Conservation (phyloP, 257 asterid species). For the Rauvolfia tetraphylla region DNA sequence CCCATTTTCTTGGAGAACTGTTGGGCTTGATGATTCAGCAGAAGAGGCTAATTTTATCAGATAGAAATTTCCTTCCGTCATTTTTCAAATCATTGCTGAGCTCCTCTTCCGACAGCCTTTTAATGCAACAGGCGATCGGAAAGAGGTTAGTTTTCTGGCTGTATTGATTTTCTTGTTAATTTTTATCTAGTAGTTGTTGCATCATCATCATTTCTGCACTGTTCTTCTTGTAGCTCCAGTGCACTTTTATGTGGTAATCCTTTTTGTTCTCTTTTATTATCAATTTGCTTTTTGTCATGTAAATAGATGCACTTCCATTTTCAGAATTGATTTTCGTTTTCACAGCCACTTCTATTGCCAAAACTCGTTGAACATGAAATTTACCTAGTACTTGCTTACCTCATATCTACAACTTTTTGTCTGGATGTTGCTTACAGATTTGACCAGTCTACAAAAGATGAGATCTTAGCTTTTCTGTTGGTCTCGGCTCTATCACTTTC, state of each 20-base stretch:
- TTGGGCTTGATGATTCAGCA: constrained; percentile 57
- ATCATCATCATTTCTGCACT: neutral
- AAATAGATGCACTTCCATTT: neutral
- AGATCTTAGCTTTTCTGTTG: constrained; percentile 54
- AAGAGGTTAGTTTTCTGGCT: constrained; percentile 40
- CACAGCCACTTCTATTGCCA: too few species aligned
- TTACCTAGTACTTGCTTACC: neutral
- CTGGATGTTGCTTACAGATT: constrained; percentile 45
- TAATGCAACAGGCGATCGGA: constrained; percentile 53
- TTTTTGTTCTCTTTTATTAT: neutral
- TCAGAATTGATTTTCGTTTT: too few species aligned
- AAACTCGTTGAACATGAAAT: neutral
- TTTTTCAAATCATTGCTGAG: constrained; percentile 62
- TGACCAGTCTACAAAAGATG: constrained; percentile 54
- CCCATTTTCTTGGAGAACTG: constrained; percentile 68
- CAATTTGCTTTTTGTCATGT: neutral
- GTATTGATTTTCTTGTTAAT: constrained; percentile 1
- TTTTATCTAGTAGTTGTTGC: neutral
- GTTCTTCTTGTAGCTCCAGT: neutral
- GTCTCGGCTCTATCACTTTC: constrained; percentile 53
- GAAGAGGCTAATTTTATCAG: constrained; percentile 74
- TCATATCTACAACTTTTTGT: neutral
- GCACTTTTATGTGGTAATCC: neutral
- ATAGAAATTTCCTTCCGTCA: constrained; percentile 56
- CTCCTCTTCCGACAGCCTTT: constrained; percentile 51